Evolutionary conservation across 148 eudicot species (phyloP), one percentile per base, ranked within the genome.

Genomic region (Vaccinium darrowii): DNA sequence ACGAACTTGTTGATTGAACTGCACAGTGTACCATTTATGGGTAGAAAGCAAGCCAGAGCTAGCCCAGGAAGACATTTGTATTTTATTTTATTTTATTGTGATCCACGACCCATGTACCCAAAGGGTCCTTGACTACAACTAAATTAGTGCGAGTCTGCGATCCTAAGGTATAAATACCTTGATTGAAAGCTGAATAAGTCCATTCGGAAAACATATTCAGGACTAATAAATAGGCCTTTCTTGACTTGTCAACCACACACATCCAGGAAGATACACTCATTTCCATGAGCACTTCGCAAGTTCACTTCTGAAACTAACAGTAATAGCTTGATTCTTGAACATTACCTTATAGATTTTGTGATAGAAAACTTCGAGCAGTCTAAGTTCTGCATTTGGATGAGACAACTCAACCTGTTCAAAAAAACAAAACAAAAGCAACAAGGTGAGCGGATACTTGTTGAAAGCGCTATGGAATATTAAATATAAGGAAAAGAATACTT

Each of bases 321-420:
- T 25, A n/a, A 82, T n/a, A 83, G 11, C 72, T 33, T 76, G 3
- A 56, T 27, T 8, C 75, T 19, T 23, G 79, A 7, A 19, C 54
- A 74, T 19, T 81, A 88, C 90, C 90, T 88, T 85, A 50, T 85
- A 88, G 56, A 85, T 83, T 81, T 88, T 85, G 85, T 88, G 87
- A 73, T 83, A 85, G 85, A 88, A 85, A 60, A 88, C 85, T 85
- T 88, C 89, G 14, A 88, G 87, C 69, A 88, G 51, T 74, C 87
- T 85, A 71, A 88, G 53, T 80, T 88, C 86, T 14, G 84, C 86
- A 80, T 71, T 62, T 56, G 78, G 84, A 76, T 86, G 80, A 67
- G 86, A 84, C 84, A 85, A 58, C 81, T 88, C 87, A 81, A 85
- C 87, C 87, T 85, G 54, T 50, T 80, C 14, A 39, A 72, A 10